A percentile compares a stretch with the other conserved stretches of the same genome.
phyloP scores from a whole-genome alignment of 1,284 basidiomycete species.

The Melampsora americana region DNA sequence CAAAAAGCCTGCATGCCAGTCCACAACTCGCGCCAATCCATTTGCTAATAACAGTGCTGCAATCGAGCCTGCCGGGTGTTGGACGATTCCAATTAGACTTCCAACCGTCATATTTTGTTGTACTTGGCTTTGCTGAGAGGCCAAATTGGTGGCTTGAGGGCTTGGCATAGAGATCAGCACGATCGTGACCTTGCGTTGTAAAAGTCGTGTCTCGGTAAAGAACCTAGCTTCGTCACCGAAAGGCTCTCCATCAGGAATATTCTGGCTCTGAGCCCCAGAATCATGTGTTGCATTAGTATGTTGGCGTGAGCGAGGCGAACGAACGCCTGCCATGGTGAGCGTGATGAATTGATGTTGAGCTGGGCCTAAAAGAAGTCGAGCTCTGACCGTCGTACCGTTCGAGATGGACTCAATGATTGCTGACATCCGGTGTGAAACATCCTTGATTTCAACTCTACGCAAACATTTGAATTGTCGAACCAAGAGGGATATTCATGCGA shows the following conservation, averaged over 20 bases:
- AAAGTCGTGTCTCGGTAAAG: conserved; percentile 86
- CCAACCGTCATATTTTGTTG: conserved; percentile 65
- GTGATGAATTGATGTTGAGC: conserved; percentile 83
- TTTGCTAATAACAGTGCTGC: conserved; percentile 80
- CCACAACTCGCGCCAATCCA: conserved; percentile 85
- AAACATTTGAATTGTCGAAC: neutral
- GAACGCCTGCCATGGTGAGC: conserved; percentile 77
- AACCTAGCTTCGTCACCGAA: conserved; percentile 70
- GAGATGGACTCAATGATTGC: conserved; percentile 90
- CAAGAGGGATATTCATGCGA: conserved; percentile 8
- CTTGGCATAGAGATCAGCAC: conserved; percentile 81
- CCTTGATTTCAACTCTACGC: neutral
- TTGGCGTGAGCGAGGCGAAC: conserved; percentile 68
- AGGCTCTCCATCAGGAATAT: conserved; percentile 48
- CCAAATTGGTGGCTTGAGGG: conserved; percentile 66
- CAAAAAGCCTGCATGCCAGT: conserved; percentile 97
- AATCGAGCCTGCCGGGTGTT: conserved; percentile 91
- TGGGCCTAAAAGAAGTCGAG: conserved; percentile 80
- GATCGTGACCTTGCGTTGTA: conserved; percentile 83
- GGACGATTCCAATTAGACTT: conserved; percentile 84
- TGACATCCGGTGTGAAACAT: conserved; percentile 51
- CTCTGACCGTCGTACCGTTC: conserved; percentile 85
- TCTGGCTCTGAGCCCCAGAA: conserved; percentile 45
- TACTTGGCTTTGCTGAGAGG: conserved; percentile 67
- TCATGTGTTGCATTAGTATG: conserved; percentile 65